phyloP scores from a whole-genome alignment of 495 filamentous ascomycete species.

The Antarctomyces pellizariae region DNA sequence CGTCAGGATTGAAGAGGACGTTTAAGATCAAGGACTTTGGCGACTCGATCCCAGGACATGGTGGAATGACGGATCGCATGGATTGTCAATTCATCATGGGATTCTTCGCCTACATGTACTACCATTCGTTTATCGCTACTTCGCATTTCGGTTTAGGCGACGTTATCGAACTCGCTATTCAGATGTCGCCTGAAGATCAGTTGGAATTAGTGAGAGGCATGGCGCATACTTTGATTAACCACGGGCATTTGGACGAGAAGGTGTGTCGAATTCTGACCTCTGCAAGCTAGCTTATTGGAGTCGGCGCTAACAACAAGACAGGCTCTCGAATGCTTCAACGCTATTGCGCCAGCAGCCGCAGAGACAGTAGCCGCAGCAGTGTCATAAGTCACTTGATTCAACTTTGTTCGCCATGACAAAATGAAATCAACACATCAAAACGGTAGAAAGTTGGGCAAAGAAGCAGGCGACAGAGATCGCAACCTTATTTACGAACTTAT shows the following conservation, averaged over 20 bases:
- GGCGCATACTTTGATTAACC: slow-evolving; percentile 67
- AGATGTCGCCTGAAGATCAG: slow-evolving; percentile 61
- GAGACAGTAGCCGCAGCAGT: no score
- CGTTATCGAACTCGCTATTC: slow-evolving; percentile 75
- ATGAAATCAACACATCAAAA: no score
- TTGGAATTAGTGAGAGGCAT: slow-evolving; percentile 68
- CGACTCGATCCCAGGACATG: slow-evolving; percentile 91
- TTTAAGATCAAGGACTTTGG: slow-evolving; percentile 99
- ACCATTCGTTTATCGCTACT: slow-evolving; percentile 86
- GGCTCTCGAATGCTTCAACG: slow-evolving; percentile 13
- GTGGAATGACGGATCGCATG: slow-evolving; percentile 97
- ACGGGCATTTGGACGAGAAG: slow-evolving; percentile 41
- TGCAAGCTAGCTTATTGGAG: no score
- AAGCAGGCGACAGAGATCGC: no score
- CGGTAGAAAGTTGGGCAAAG: no score
- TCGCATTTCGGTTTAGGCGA: slow-evolving; percentile 60
- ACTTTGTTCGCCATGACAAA: no score
- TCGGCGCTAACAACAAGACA: slow-evolving; percentile 2
- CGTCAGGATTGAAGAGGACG: slow-evolving; percentile 88
- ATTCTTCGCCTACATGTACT: slow-evolving; percentile 95
- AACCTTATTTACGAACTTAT: no score
- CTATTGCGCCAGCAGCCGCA: slow-evolving; percentile 7
- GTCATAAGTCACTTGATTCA: no score
- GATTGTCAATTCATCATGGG: slow-evolving; percentile 99
- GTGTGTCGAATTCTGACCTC: no score